Percentiles rank a stretch among this genome's conserved stretches.
phyloP scores from a whole-genome alignment of 163 green algal species.

The Chlorella variabilis region DNA sequence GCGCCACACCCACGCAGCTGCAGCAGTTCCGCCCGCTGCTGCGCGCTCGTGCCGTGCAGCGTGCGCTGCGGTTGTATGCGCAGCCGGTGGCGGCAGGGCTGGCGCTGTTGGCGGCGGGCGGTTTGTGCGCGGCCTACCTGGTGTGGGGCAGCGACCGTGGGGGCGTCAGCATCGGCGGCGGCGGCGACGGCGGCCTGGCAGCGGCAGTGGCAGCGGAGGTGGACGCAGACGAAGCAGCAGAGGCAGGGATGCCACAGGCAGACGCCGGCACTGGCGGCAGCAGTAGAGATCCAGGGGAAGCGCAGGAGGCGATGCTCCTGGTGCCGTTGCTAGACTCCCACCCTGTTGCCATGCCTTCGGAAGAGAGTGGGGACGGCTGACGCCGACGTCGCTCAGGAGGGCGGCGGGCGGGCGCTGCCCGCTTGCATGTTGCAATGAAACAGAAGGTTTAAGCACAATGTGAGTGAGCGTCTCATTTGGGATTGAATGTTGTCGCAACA shows the following conservation, averaged over 20 bases:
- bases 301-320: too few species aligned
- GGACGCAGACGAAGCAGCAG: neutral
- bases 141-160: neutral
- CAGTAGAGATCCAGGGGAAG: too few species aligned
- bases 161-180: neutral
- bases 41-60: neutral
- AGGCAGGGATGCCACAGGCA: neutral
- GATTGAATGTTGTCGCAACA: too few species aligned
- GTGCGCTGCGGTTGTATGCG: neutral
- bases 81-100: neutral
- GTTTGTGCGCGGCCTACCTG: neutral
- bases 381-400: too few species aligned
- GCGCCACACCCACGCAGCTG: slow-evolving; percentile 22
- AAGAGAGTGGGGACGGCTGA: too few species aligned
- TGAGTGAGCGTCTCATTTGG: too few species aligned
- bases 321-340: neutral
- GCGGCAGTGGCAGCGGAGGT: neutral
- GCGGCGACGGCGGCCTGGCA: neutral
- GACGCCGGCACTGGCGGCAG: neutral
- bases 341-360: neutral
- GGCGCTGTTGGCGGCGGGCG: neutral
- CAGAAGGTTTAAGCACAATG: too few species aligned
- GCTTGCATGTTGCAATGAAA: too few species aligned
- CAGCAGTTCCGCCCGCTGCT: slow-evolving; percentile 20
- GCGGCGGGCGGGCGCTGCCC: too few species aligned